Base-by-base conservation (phyloP, 1,139 yeast genomes). In the Candida freyschussii region DNA sequence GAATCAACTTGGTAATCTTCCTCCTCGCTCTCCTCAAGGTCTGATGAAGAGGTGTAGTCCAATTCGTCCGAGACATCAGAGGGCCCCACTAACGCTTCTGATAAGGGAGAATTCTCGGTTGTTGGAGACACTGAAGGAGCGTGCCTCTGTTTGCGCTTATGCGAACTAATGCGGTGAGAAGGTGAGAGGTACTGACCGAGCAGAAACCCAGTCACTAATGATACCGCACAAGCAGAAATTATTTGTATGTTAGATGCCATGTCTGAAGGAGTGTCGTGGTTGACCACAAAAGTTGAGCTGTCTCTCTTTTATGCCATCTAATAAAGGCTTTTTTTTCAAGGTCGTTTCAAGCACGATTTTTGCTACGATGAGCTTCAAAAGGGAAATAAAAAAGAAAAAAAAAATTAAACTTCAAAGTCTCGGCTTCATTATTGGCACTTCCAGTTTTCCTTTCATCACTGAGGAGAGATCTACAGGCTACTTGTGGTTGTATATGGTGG, bases 1-100 rank as follows among this genome's bases (percentile, higher is more conserved):
- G 86, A 78, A 45, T 79, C 72, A 29, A 79, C 67, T 28, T 66
- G 60, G 59, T 74, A 41, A 53, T 71, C 80, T 24, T 72, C 75
- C 24, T 72, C 78, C 6, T 65, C 71, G 2, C 63, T 63, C 10
- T 61, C 68, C 7, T 62, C 65, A 4, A 40, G 17, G 13, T 46
- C 50, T 4, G 36, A 34, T 6, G 61, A 64, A 9, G 55, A 62
- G 6, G 27, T 28, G 15, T 62, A 69, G 4, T 57, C 62, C 3
- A 59, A 62, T 12, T 45, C 52, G 16, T 47, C 47, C 6, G 46
- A 41, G 6, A 47, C 49, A 21, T 43, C 47, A 3, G 52, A 52
- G 1, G 40, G 24, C 3, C 42, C 45, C 15, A n/a, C n/a, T n/a
- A n/a, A n/a, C n/a, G 41, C 35, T 5, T 36, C 30, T 5, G 39